Evolutionary conservation across 2,329 filamentous ascomycete species (phyloP).

Genomic region (Xylaria arbuscula): DNA sequence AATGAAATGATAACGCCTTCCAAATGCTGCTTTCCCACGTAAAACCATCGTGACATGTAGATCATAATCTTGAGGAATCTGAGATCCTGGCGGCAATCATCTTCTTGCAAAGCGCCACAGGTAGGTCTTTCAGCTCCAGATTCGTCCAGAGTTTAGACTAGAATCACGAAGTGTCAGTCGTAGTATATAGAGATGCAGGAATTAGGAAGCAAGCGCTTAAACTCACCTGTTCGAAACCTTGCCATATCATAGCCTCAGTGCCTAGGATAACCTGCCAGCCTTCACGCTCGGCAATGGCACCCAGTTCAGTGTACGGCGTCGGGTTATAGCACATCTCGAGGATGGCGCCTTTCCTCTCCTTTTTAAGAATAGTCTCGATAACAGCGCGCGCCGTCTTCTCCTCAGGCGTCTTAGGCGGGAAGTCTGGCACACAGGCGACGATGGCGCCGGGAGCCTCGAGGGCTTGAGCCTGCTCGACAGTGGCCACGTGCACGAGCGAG

Average conservation of each 20-base stretch:
- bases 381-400: constrained; percentile 71
- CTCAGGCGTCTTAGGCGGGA: constrained; percentile 71
- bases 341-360: constrained; percentile 72
- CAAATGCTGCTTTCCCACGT: constrained; percentile 12
- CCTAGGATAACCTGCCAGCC: constrained; percentile 81
- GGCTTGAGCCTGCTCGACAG: constrained; percentile 66
- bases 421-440: constrained; percentile 80
- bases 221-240: constrained; percentile 73
- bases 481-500: constrained; percentile 69
- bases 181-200: not conserved
- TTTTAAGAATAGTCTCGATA: constrained; percentile 60
- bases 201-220: not conserved
- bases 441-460: constrained; percentile 73
- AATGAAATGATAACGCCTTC: constrained; percentile 16
- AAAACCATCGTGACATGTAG: not conserved
- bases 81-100: constrained; percentile 59
- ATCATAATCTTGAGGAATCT: constrained; percentile 47
- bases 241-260: constrained; percentile 81
- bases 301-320: constrained; percentile 73
- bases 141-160: constrained; percentile 72
- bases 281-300: constrained; percentile 66
- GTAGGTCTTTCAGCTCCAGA: constrained; percentile 65
- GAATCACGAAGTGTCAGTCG: not conserved
- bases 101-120: constrained; percentile 68
- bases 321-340: constrained; percentile 90